phyloP scores from a whole-genome alignment of 2,329 filamentous ascomycete species.

The Thielaviopsis ethacetica region DNA sequence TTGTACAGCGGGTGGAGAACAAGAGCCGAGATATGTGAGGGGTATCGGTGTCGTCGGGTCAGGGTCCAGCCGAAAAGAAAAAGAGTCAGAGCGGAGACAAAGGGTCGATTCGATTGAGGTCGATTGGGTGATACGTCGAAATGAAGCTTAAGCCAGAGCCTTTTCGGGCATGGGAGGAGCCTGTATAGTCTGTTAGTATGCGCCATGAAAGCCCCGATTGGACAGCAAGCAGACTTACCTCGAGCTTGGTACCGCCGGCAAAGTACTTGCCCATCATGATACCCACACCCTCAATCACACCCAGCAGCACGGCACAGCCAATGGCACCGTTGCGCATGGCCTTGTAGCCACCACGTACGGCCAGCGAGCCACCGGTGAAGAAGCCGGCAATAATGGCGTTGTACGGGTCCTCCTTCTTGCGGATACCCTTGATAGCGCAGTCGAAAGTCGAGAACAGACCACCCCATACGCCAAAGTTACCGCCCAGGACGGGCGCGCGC shows the following conservation, averaged over 20 bases:
- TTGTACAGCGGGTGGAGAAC: slow-evolving; percentile 3
- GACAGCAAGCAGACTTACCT: slow-evolving; percentile 32
- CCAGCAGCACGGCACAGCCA: slow-evolving; percentile 83
- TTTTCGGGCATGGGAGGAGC: slow-evolving; percentile 20
- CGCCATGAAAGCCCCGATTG: slow-evolving; percentile 4
- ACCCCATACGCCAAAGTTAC: slow-evolving; percentile 97
- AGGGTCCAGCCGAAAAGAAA: not conserved
- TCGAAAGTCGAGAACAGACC: slow-evolving; percentile 92
- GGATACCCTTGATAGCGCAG: slow-evolving; percentile 84
- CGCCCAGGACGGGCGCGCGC: slow-evolving; percentile 84
- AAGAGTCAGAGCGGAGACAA: not conserved
- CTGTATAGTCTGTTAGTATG: slow-evolving; percentile 14
- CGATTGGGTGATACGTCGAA: not conserved
- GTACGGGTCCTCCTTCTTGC: slow-evolving; percentile 95
- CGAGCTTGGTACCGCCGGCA: slow-evolving; percentile 72
- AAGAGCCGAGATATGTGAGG: not conserved
- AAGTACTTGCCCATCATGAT: slow-evolving; percentile 93
- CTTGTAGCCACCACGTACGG: slow-evolving; percentile 79
- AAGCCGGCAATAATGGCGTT: slow-evolving; percentile 97
- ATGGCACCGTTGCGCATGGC: slow-evolving; percentile 91
- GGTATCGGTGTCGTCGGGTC: not conserved
- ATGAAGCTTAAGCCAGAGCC: slow-evolving; percentile 18
- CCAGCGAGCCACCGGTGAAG: slow-evolving; percentile 85
- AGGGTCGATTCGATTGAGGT: not conserved
- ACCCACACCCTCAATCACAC: slow-evolving; percentile 92